phyloP scores from a whole-genome alignment of 306 rosid genomes.

The Dalbergia oliveri region DNA sequence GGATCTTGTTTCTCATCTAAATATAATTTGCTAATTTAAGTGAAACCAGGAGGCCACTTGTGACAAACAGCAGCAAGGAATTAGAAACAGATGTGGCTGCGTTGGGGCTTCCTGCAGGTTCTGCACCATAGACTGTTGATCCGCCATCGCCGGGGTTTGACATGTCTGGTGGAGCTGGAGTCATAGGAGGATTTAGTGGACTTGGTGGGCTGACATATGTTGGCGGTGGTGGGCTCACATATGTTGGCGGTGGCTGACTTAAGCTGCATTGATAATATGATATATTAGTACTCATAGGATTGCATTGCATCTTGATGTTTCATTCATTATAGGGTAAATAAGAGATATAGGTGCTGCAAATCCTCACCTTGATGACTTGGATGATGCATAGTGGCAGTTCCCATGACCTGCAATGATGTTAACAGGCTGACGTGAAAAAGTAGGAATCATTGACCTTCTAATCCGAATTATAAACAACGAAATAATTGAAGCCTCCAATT shows the following conservation, averaged over 20 bases:
- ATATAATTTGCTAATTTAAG: conserved; percentile 57
- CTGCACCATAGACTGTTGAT: conserved; percentile 65
- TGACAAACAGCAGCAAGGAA: conserved; percentile 52
- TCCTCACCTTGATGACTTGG: conserved; percentile 68
- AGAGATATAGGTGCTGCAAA: conserved; percentile 38
- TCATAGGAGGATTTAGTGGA: conserved; percentile 41
- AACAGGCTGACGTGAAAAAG: conserved; percentile 6
- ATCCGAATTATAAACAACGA: conserved; percentile 10
- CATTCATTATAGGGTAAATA: conserved; percentile 25
- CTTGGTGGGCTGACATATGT: conserved; percentile 50
- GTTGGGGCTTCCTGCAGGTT: conserved; percentile 76
- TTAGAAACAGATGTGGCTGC: conserved; percentile 57
- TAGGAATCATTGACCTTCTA: conserved; percentile 12
- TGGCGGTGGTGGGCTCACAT: conserved; percentile 43
- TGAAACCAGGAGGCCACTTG: conserved; percentile 56
- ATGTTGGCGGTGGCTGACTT: conserved; percentile 44
- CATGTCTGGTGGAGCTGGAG: conserved; percentile 53
- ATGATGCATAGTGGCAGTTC: conserved; percentile 68
- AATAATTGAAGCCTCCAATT: conserved; percentile 7
- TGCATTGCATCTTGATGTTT: conserved; percentile 2
- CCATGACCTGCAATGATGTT: conserved; percentile 67
- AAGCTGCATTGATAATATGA: conserved; percentile 60
- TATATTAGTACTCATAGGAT: conserved; percentile 41
- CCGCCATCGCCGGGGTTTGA: conserved; percentile 68
- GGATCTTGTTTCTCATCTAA: conserved; percentile 49